Base-by-base conservation (phyloP, 805 yeast genomes). In the Candida peoriensis region DNA sequence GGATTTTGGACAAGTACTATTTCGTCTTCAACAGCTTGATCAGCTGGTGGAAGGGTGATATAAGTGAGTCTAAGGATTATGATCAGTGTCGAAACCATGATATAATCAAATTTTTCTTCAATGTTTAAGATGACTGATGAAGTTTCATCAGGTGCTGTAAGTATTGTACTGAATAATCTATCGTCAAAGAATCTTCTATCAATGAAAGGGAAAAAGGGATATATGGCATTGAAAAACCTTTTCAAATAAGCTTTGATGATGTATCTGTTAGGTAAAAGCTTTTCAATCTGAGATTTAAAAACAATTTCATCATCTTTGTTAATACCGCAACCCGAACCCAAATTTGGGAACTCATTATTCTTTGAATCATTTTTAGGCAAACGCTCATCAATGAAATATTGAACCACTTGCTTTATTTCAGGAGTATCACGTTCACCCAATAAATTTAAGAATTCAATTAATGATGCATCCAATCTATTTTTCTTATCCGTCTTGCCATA, bases 191-290 rank as follows among this genome's bases (percentile, higher is more conserved):
- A 44, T 3, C 39, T 44, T 37, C 65, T 62, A 38, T 70, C 74
- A 15, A 73, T 27, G 32, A 54, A 70, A 2, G 79, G 78, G 55
- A 63, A 58, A 42, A 64, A 70, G 2, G 76, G 72, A 45, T 71
- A 70, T 6, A 72, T 45, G 43, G 55, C 57, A 15, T 48, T 46
- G 50, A 70, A 72, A 45, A 62, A 74, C 4, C 72, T 43, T 14
- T 60, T 58, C 17, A 72, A 34, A 20, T 70, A 57, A 21, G 61
- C 45, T 68, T 69, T 70, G 5, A 66, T 50, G 2, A 66, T 56
- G 16, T 51, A 54, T 28, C 50, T 57, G 4, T 54, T 43, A 0
- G 79, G 78, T 6, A 70, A 44, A 0, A 60, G 48, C 3, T 44
- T 27, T 39, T 60, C 61, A 8, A 66, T 55, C 33, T 55, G 48